Base-by-base conservation (phyloP, 75 land plant genomes). In the Pinus albicaulis region DNA sequence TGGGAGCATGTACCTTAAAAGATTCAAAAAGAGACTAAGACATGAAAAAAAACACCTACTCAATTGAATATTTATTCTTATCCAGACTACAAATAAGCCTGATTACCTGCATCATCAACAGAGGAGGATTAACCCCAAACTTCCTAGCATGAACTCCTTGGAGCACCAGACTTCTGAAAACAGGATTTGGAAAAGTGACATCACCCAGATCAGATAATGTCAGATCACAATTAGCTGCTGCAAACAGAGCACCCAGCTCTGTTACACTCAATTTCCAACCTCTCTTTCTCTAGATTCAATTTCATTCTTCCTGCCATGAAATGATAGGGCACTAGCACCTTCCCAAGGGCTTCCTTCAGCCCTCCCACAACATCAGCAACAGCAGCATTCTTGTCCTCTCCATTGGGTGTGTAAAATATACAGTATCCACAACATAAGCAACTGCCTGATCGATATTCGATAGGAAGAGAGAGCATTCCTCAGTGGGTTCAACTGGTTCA, bases 391-490 rank as follows among this genome's bases (percentile, higher is more conserved):
- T 19, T 41, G 36, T 38, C 44, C 36, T 44, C 3, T 19, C 44
- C 61, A 48, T 76, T 61, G 15, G 83, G 75, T 0, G 80, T 41
- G 77, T 85, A 92, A 82, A 87, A 74, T 87, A 86, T 56, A 89
- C 59, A 4, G 87, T 86, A 41, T 87, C 88, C 22, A 89, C 84
- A 20, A 62, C 53, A 80, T 83, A 87, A 36, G 80, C 81, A 38
- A 92, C 77, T 22, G 83, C 78, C 63, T 83, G 87, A 76, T 90
- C 92, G 15, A 87, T 84, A 77, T 90, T 90, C 25, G 90, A 80
- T 20, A 90, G 86, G 81, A 85, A 87, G 57, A 87, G 55, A 59
- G 79, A 58, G 53, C 75, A 73, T 69, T 57, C 65, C 60, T 76
- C 62, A 11, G 84, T 80, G 77, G 80, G 70, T 57, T 78, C 74